Evolutionary conservation across 139 green algal genomes (phyloP).

Genomic region (Trebouxia sp.): DNA sequence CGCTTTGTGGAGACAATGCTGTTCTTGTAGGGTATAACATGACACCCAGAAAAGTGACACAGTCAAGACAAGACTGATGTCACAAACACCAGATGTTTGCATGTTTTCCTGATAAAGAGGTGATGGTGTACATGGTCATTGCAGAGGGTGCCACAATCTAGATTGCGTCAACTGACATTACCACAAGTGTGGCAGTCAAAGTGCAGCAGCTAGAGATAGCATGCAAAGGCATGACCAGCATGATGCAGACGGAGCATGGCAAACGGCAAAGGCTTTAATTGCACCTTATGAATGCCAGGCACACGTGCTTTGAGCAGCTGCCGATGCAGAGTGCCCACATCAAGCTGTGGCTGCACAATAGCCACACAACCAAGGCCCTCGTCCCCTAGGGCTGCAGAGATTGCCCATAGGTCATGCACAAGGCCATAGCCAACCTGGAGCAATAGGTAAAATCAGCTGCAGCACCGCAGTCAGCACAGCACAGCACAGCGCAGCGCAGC

Average conservation of each 20-base stretch:
- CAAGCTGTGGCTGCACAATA: conserved; percentile 40
- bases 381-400: conserved; percentile 36
- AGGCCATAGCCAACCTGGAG: conserved; percentile 51
- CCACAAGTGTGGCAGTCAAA: too few species aligned
- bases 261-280: not conserved
- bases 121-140: too few species aligned
- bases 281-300: conserved; percentile 33
- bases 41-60: too few species aligned
- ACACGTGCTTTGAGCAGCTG: conserved; percentile 27
- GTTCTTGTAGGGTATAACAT: too few species aligned
- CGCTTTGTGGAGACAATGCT: too few species aligned
- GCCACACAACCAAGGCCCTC: conserved; percentile 42
- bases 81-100: too few species aligned
- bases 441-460: not conserved
- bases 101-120: too few species aligned
- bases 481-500: too few species aligned
- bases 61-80: too few species aligned
- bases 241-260: not conserved
- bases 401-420: conserved; percentile 40
- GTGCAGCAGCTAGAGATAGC: too few species aligned
- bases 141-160: too few species aligned
- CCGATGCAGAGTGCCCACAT: conserved; percentile 44
- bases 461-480: not conserved
- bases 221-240: not conserved
- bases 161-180: too few species aligned